These are phyloP conservation scores for Penicillium tannophilum DNA, from an alignment of 495 filamentous ascomycete species.

Conservation along the genomic window DNA sequence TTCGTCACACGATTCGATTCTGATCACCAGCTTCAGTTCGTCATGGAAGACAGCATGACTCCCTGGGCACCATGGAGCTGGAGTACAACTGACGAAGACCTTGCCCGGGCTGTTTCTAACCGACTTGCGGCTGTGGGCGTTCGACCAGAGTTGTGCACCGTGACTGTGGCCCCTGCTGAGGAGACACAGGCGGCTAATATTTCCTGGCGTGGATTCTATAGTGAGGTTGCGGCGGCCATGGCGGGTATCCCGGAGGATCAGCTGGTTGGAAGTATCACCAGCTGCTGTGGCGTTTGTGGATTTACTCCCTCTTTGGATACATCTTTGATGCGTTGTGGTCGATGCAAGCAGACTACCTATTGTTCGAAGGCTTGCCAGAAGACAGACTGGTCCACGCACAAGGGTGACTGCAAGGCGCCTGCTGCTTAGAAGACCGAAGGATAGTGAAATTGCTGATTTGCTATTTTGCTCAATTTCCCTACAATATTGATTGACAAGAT, in stretches of 20 bases:
- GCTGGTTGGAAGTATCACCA: slow-evolving; percentile 6
- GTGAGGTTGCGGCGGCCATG: neutral
- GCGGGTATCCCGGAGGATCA: slow-evolving; percentile 4
- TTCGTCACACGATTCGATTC: slow-evolving; percentile 2
- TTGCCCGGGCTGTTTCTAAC: slow-evolving; percentile 9
- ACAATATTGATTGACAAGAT: too few relatives aligned
- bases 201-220: neutral
- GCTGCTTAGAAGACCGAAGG: neutral
- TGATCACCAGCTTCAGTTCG: neutral
- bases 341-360: slow-evolving; percentile 11
- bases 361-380: slow-evolving; percentile 16
- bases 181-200: neutral
- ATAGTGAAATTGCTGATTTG: too few relatives aligned
- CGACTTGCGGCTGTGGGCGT: slow-evolving; percentile 3
- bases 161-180: neutral
- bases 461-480: too few relatives aligned
- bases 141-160: slow-evolving; percentile 5
- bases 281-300: slow-evolving; percentile 10
- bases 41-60: neutral
- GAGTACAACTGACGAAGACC: neutral
- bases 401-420: neutral
- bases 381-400: slow-evolving; percentile 9
- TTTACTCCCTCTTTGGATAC: slow-evolving; percentile 13
- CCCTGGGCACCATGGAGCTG: slow-evolving; percentile 11
- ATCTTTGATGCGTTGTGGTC: slow-evolving; percentile 6